Evolutionary conservation across 768 basidiomycete species (phyloP), one percentile per base, ranked within the genome.

Genomic region (Agaricus bisporus): DNA sequence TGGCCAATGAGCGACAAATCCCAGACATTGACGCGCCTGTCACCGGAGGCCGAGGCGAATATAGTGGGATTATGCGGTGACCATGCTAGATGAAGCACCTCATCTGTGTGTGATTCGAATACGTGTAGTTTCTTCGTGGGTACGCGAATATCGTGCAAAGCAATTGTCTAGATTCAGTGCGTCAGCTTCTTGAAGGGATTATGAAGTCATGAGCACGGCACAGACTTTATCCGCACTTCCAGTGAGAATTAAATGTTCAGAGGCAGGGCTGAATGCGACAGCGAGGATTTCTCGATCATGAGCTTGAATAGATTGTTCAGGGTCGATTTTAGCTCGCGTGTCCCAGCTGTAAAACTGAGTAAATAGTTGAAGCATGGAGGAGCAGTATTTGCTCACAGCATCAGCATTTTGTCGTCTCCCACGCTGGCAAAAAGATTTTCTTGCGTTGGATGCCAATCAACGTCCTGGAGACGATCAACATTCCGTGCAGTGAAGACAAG

Each of bases 1-100:
- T 87, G 80, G 0, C 97, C 97, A 57, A 98, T 95, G 56, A 87
- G 80, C 20, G 83, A 78, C 54, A 98, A 68, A 71, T 99, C 95
- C 97, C 97, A 99, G 45, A 98, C 74, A 61, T 97, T 95, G 58
- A 99, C 80, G 9, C 97, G 78, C 41, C 97, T 81, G 66, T 99
- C 97, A 56, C 91, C 87, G 3, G 91, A 93, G 1, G 93, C 93
- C 2, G 93, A 95, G 0, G 95, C 95, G 59, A 99, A 98, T 47
- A 98, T 80, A 8, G 91, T 92, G 4, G 86, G 78, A 60, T 88
- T 88, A 60, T 91, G 91, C 4, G 97, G 95, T 5, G 97, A 98
- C 95, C 97, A 99, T 9, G 91, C 76, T 29, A 98, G 74, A 60
- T 94, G 91, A 22, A 98, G 81, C 22, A 99, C 92, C 68, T 98